These are phyloP conservation scores for Lycium ferocissimum DNA, from an alignment of 257 asterid genomes.

Conservation along the genomic window DNA sequence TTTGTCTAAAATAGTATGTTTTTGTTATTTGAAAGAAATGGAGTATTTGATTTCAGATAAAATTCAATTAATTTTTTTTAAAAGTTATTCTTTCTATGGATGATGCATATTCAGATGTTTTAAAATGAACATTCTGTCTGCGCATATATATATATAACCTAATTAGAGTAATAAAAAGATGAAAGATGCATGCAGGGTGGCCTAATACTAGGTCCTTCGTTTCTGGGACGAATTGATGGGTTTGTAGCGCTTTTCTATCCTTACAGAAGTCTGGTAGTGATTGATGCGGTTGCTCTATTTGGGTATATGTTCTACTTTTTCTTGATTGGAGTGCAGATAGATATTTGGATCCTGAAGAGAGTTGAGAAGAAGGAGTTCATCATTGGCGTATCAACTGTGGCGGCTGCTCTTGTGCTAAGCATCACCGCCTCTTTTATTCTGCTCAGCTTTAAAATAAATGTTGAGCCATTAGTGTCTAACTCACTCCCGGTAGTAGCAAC, in stretches of 20 bases:
- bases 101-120: too few relatives aligned
- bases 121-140: too few relatives aligned
- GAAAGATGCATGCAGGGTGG: slow-evolving; percentile 36
- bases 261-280: slow-evolving; percentile 36
- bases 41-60: too few relatives aligned
- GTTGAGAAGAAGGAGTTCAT: slow-evolving; percentile 41
- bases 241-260: slow-evolving; percentile 38
- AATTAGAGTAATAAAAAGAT: too few relatives aligned
- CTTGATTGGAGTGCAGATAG: slow-evolving; percentile 58
- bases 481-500: slow-evolving; percentile 40
- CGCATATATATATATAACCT: too few relatives aligned
- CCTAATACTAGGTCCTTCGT: slow-evolving; percentile 46
- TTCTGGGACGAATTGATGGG: slow-evolving; percentile 44
- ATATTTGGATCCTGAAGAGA: slow-evolving; percentile 48
- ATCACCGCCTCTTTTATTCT: slow-evolving; percentile 29
- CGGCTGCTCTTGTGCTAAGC: slow-evolving; percentile 33
- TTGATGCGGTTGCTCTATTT: slow-evolving; percentile 41
- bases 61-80: too few relatives aligned
- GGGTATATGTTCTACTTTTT: slow-evolving; percentile 53
- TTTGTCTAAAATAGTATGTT: too few relatives aligned
- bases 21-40: too few relatives aligned
- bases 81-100: too few relatives aligned
- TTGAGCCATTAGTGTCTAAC: background rate
- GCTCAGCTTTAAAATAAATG: background rate
- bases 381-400: slow-evolving; percentile 43